Percentiles rank a stretch among this genome's conserved stretches.
Evolutionary conservation across 768 basidiomycete species (phyloP).

Genomic region (Macrolepiota fuliginosa): DNA sequence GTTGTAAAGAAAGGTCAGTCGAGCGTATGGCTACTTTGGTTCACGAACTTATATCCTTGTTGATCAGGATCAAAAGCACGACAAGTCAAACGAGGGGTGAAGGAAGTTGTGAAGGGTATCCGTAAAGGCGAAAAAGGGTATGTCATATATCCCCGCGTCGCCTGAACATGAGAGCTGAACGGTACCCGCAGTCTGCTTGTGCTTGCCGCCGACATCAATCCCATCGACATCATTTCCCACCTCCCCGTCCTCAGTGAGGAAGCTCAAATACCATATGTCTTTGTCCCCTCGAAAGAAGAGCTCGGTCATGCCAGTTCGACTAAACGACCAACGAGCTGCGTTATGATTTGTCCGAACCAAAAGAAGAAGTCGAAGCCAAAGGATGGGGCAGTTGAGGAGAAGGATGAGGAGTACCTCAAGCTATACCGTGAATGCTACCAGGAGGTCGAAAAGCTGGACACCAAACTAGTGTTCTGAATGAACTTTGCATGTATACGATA

Average conservation of each 20-base stretch:
- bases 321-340: slow-evolving; percentile 97
- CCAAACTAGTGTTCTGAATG: slow-evolving; percentile 59
- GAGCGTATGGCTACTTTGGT: neutral
- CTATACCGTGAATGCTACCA: slow-evolving; percentile 81
- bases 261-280: slow-evolving; percentile 85
- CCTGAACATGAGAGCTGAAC: slow-evolving; percentile 2
- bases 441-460: slow-evolving; percentile 83
- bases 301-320: slow-evolving; percentile 94
- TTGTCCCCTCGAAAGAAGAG: slow-evolving; percentile 91
- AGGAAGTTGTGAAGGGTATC: slow-evolving; percentile 97
- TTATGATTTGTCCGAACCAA: slow-evolving; percentile 86
- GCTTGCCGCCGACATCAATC: slow-evolving; percentile 95
- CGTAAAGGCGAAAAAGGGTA: slow-evolving; percentile 97
- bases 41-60: neutral
- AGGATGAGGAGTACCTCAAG: slow-evolving; percentile 84
- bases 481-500: slow-evolving; percentile 7
- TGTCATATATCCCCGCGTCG: slow-evolving; percentile 23
- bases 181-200: slow-evolving; percentile 64
- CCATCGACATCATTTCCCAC: slow-evolving; percentile 98
- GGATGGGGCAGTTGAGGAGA: slow-evolving; percentile 50
- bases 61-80: slow-evolving; percentile 83
- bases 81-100: slow-evolving; percentile 96
- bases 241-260: slow-evolving; percentile 94
- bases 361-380: slow-evolving; percentile 70
- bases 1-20: slow-evolving; percentile 83